Evolutionary conservation across 495 filamentous ascomycete species (phyloP), one percentile per base, ranked within the genome.

Genomic region (Arthonia radiata): DNA sequence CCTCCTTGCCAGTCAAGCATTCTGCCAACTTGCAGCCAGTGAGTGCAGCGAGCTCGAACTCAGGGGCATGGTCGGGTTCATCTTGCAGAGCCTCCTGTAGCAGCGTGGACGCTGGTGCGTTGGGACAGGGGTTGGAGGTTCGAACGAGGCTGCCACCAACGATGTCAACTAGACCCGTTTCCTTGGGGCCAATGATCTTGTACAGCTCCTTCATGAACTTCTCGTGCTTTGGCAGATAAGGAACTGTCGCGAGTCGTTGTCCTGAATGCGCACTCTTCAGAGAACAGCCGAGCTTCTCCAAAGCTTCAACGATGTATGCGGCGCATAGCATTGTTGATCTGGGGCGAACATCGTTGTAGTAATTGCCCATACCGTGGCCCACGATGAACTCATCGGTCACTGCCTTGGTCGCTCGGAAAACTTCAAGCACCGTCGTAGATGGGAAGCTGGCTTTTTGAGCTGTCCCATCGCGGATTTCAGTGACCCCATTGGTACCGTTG

Each of bases 1-100:
- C 52, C 2, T 18, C 27, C 1, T 27, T 25, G 1, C 54, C 52
- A 5, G 25, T 39, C 4, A 58, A 26, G 32, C 43, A 50, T 4
- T 33, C 26, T 0, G 49, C 48, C 6, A 55, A 31, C 14, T 30
- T 15, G 7, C 40, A 41, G 2, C 52, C 52, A 0, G 30, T 38
- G 0, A 32, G 22, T n/a, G 39, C 12, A 0, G 53, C 26, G 0
- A 54, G 36, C 11, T 35, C 37, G 23, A 47, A 36, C 17, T 41
- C 48, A 13, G 10, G 25, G 11, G 34, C 36, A 19, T 54, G 45
- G 1, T 46, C 18, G n/a, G 43, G 35, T 18, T 26, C 24, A 10
- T 23, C 25, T 15, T 24, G 12, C 17, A 34, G 24, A 3, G 39
- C 31, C 12, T 13, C 5, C 10, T 23, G 19, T 17, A 18, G 27